Conservation (phyloP, 371 early-diverging fungal genomes). For the Apophysomyces elegans region DNA sequence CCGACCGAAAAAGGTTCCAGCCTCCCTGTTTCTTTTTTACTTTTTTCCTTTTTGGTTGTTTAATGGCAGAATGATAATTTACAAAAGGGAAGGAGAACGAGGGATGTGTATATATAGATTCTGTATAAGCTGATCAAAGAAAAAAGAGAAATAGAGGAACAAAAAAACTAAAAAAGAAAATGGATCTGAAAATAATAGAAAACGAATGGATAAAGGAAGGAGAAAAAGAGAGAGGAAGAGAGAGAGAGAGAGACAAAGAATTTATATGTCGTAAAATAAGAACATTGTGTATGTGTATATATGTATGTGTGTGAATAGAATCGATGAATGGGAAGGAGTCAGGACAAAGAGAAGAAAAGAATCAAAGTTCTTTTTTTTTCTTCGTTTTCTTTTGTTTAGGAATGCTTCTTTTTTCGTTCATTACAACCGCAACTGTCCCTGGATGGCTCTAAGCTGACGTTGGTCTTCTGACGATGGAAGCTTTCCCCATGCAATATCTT, state of each 20-base stretch:
- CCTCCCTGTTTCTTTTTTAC: slow-evolving; percentile 3
- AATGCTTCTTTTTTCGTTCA: not conserved
- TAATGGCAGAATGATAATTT: slow-evolving; percentile 11
- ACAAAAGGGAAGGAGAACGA: slow-evolving; percentile 1
- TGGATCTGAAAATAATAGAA: not conserved
- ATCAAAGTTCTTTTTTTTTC: not conserved
- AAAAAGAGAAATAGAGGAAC: not conserved
- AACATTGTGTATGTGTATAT: not conserved
- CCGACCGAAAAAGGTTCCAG: slow-evolving; percentile 11
- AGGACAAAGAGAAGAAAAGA: slow-evolving; percentile 5
- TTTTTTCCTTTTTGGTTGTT: not conserved
- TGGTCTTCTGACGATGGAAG: slow-evolving; percentile 53
- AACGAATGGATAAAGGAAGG: no score
- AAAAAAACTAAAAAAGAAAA: not conserved
- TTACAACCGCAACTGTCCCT: slow-evolving; percentile 36
- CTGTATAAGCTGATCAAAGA: not conserved
- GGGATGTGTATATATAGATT: not conserved
- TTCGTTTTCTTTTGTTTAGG: slow-evolving; percentile 10
- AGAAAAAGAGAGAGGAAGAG: no score
- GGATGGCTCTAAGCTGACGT: slow-evolving; percentile 48
- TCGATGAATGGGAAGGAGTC: not conserved
- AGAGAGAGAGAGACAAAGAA: no score
- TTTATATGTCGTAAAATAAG: no score
- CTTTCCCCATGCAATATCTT: slow-evolving; percentile 51
- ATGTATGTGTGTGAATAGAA: not conserved